Evolutionary conservation across 1,139 yeast genomes (phyloP), one percentile per base, ranked within the genome.

Genomic region (Geotrichum klebahnii): DNA sequence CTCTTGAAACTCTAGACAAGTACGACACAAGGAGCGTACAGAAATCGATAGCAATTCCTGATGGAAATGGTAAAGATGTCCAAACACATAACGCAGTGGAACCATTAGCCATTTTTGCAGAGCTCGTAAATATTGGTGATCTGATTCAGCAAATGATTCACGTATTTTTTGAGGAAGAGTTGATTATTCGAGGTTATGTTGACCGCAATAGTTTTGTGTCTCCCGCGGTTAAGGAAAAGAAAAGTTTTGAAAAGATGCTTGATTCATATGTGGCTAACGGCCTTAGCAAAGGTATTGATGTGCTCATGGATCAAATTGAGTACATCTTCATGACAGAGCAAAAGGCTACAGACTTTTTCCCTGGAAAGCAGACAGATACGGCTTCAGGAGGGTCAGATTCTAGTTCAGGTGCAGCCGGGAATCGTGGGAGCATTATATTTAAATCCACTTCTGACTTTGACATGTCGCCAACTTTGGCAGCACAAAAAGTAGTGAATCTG

Each of bases 191-290:
- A 44, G 77, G 77, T 40, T 76, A 83, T 23, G 79, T 88, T 23
- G 81, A 80, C 59, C 77, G 80, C 53, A 84, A 83, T 57, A 95
- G 94, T 52, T 85, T 90, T 60, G 72, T 88, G 51, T 82, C 87
- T 54, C 86, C 88, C 17, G 80, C 94, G 3, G 77, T 86, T 44
- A 92, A 88, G 61, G 81, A 81, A 37, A 92, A 92, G 65, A 82
- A 85, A 59, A 78, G 78, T 53, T 78, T 92, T 55, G 98, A 92
- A 62, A 80, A 80, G 9, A 72, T 81, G 69, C 79, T 92, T 8
- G 98, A 92, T 65, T 87, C 81, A 50, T 84, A 78, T 62, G 97
- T 92, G 23, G 98, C 97, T 0, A 88, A 84, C 62, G 98, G 98
- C 0, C 74, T 92, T 36, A 90, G 88, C 61, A 77, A 86, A 16